Evolutionary conservation across 2,329 filamentous ascomycete species (phyloP).

Genomic region (Pleoardoris graminearum): DNA sequence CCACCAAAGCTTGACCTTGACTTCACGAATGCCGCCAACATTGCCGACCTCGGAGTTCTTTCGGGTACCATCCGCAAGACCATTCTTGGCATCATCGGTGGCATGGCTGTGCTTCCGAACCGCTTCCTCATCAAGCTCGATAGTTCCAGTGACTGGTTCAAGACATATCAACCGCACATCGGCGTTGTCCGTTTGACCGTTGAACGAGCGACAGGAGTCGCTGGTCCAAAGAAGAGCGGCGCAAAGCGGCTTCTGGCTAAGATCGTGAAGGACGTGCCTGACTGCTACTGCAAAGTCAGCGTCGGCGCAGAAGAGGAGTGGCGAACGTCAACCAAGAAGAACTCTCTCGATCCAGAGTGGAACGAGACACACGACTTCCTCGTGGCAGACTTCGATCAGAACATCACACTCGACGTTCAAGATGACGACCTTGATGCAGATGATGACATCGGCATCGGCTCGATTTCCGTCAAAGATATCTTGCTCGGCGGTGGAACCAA

Average conservation of each 20-base stretch:
- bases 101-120: constrained; percentile 55
- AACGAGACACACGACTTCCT: constrained; percentile 56
- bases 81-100: constrained; percentile 50
- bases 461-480: constrained; percentile 49
- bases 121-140: constrained; percentile 56
- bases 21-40: constrained; percentile 53
- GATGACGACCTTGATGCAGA: constrained; percentile 51
- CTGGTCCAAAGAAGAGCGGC: constrained; percentile 46
- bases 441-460: constrained; percentile 51
- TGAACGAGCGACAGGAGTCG: constrained; percentile 46
- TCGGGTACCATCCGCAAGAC: constrained; percentile 51
- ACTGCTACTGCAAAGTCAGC: constrained; percentile 52
- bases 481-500: constrained; percentile 49
- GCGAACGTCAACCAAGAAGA: constrained; percentile 50
- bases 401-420: constrained; percentile 47
- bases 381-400: constrained; percentile 52
- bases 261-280: constrained; percentile 52
- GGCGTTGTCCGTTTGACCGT: constrained; percentile 53
- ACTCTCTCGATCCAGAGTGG: constrained; percentile 51
- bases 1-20: constrained; percentile 51
- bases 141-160: constrained; percentile 53
- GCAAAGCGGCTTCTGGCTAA: constrained; percentile 49
- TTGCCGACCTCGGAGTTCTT: constrained; percentile 50
- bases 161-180: constrained; percentile 50
- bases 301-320: constrained; percentile 51